A percentile compares a stretch with the other conserved stretches of the same genome.
Conservation (phyloP, 2,329 filamentous ascomycete species). For the Colletotrichum viniferum region DNA sequence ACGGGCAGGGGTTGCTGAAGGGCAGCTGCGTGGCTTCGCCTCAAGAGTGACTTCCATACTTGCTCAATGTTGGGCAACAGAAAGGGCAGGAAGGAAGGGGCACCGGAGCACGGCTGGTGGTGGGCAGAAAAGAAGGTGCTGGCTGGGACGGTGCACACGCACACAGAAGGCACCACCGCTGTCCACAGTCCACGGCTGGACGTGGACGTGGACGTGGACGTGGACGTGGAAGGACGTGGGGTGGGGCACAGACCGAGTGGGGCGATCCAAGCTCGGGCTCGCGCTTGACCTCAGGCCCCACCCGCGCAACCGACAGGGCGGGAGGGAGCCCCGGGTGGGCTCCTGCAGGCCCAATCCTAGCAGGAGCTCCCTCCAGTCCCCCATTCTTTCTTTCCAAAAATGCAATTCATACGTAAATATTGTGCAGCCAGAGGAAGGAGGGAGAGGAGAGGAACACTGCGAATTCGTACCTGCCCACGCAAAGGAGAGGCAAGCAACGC, state of each 20-base stretch:
- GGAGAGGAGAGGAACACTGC: not conserved
- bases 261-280: not conserved
- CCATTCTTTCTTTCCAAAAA: not conserved
- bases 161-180: not conserved
- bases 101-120: not conserved
- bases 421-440: not conserved
- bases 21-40: not conserved
- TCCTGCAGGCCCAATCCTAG: not conserved
- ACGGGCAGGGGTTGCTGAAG: not conserved
- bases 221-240: not conserved
- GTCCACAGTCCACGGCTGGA: not conserved
- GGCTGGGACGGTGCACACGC: not conserved
- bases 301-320: slow-evolving; percentile 7
- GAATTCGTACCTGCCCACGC: not conserved
- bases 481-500: not conserved
- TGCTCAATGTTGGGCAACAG: not conserved
- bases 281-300: not conserved
- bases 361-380: not conserved
- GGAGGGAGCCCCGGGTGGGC: not conserved
- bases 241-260: not conserved
- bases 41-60: not conserved
- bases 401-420: not conserved
- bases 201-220: not conserved
- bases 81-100: not conserved
- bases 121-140: not conserved